Percentiles rank a stretch among this genome's conserved stretches.
Evolutionary conservation across 352 stramenopile species (phyloP).

Genomic region (Salisapilia sapeloensis): DNA sequence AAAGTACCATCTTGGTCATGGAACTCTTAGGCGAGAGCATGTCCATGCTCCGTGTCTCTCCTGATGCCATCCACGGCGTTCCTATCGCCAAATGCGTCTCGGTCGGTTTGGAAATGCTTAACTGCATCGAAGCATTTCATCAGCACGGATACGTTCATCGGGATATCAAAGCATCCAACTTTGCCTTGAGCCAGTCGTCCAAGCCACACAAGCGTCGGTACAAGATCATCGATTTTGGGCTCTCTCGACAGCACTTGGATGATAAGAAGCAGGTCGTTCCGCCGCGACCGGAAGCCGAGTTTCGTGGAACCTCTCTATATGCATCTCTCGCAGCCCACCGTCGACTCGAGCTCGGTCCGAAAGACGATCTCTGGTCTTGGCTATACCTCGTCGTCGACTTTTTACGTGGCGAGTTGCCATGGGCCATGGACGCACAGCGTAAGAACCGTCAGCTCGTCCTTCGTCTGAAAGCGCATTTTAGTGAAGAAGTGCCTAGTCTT

Average conservation of each 20-base stretch:
- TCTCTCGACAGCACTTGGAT: conserved; percentile 59
- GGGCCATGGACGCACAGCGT: conserved; percentile 61
- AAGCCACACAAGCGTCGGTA: conserved; percentile 38
- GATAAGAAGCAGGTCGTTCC: conserved; percentile 46
- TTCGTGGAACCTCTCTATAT: conserved; percentile 81
- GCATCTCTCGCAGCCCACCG: conserved; percentile 72
- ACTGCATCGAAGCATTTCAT: conserved; percentile 79
- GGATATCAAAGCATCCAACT: conserved; percentile 84
- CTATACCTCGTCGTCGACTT: conserved; percentile 83
- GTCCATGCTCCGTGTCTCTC: conserved; percentile 69
- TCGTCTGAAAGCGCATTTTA: conserved; percentile 71
- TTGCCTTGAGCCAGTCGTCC: conserved; percentile 32
- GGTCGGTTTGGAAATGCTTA: conserved; percentile 74
- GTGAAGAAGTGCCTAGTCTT: conserved; percentile 41
- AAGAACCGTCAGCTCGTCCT: conserved; percentile 75
- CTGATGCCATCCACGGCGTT: conserved; percentile 65
- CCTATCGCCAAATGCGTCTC: conserved; percentile 47
- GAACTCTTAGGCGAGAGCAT: conserved; percentile 78
- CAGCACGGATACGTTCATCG: conserved; percentile 73
- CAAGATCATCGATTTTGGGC: conserved; percentile 72
- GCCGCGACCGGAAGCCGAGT: conserved; percentile 46
- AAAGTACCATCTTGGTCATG: conserved; percentile 80
- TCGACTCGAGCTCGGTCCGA: conserved; percentile 58
- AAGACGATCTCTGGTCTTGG: conserved; percentile 82
- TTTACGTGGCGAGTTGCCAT: conserved; percentile 69